phyloP scores from a whole-genome alignment of 2,329 filamentous ascomycete genomes.

The Monosporascus sp. region DNA sequence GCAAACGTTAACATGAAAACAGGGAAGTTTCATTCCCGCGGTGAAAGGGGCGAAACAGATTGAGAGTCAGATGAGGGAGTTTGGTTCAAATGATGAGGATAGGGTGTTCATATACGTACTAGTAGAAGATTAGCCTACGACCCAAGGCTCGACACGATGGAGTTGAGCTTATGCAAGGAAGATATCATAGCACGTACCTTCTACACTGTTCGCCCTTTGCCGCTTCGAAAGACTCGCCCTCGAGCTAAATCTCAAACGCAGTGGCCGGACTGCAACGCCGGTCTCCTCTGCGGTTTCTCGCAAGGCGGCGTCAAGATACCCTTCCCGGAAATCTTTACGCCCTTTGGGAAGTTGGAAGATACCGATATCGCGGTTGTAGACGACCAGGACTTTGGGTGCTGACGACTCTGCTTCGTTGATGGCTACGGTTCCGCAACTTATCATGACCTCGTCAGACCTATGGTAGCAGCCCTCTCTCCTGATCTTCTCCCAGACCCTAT shows the following conservation, averaged over 20 bases:
- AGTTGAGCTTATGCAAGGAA: no score
- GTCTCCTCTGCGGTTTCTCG: constrained; percentile 46
- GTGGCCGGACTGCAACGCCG: constrained; percentile 33
- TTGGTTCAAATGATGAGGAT: no score
- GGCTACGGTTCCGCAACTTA: constrained; percentile 43
- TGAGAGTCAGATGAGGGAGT: no score
- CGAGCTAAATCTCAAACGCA: constrained; percentile 37
- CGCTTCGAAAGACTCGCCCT: constrained; percentile 32
- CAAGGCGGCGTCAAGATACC: constrained; percentile 35
- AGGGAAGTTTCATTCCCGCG: no score
- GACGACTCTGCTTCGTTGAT: constrained; percentile 28
- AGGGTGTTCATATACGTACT: no score
- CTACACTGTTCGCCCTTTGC: no score
- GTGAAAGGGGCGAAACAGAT: no score
- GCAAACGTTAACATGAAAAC: no score
- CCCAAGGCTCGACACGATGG: no score
- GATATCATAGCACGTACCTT: no score
- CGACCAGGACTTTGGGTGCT: constrained; percentile 32
- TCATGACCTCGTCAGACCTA: constrained; percentile 36
- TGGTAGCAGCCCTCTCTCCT: constrained; percentile 27
- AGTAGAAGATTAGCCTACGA: no score
- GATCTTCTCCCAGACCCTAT: constrained; percentile 25
- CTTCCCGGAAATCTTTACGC: constrained; percentile 42
- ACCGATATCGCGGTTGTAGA: constrained; percentile 37
- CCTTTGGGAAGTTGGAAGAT: constrained; percentile 45